Percentiles rank a stretch among this genome's conserved stretches.
Evolutionary conservation across 768 basidiomycete species (phyloP).

Genomic region (Suillus hirtellus): DNA sequence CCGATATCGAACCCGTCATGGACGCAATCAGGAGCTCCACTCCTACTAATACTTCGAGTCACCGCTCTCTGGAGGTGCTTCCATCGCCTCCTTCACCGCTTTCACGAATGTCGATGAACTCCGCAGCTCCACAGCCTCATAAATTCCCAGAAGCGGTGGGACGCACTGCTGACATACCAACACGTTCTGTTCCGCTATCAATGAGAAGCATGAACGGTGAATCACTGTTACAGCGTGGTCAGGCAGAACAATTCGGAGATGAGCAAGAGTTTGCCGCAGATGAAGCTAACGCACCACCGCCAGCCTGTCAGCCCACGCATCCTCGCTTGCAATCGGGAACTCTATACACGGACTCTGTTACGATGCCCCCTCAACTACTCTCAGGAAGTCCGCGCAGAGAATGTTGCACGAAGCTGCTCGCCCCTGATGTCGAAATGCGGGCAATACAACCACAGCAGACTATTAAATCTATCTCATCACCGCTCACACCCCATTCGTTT

Average conservation of each 20-base stretch:
- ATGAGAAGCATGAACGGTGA: background rate
- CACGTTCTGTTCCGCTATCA: constrained; percentile 1
- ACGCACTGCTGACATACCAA: constrained; percentile 7
- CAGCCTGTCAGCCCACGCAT: background rate
- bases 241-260: constrained; percentile 6
- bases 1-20: background rate
- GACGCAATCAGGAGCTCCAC: background rate
- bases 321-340: constrained; percentile 1
- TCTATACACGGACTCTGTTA: background rate
- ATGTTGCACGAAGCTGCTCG: background rate
- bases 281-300: background rate
- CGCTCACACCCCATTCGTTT: background rate
- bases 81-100: constrained; percentile 2
- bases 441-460: background rate
- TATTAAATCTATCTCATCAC: background rate
- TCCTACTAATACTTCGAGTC: background rate
- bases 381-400: background rate
- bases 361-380: background rate
- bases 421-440: background rate
- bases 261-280: constrained; percentile 4
- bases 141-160: constrained; percentile 1
- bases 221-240: background rate
- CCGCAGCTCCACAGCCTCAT: background rate
- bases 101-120: background rate
- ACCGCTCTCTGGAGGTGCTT: background rate